These are phyloP conservation scores for Plantago ovata DNA, from an alignment of 257 asterid genomes.

Conservation along the genomic window DNA sequence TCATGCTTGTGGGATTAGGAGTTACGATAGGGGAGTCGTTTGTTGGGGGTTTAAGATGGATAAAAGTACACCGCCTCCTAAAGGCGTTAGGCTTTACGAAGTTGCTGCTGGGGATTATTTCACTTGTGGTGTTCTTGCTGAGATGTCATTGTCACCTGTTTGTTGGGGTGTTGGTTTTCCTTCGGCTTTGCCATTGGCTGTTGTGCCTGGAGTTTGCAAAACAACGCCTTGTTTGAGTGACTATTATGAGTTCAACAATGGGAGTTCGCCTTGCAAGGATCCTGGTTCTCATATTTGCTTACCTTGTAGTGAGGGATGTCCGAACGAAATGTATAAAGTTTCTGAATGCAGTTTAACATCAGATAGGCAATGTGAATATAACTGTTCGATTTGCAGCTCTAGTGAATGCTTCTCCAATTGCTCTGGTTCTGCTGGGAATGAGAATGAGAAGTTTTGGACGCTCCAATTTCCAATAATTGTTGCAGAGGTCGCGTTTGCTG, in stretches of 20 bases:
- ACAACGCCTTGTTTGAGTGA: slow-evolving; percentile 45
- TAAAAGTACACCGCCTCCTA: slow-evolving; percentile 70
- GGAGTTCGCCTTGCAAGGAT: slow-evolving; percentile 46
- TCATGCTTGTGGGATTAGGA: slow-evolving; percentile 78
- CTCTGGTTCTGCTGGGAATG: slow-evolving; percentile 28
- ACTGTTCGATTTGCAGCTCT: slow-evolving; percentile 63
- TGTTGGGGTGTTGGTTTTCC: slow-evolving; percentile 86
- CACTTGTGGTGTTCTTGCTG: slow-evolving; percentile 75
- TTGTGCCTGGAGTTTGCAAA: slow-evolving; percentile 63
- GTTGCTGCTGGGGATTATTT: slow-evolving; percentile 90
- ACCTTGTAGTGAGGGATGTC: slow-evolving; percentile 68
- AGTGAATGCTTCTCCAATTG: slow-evolving; percentile 56
- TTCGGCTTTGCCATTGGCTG: slow-evolving; percentile 55
- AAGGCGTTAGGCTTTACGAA: slow-evolving; percentile 55
- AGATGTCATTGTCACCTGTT: slow-evolving; percentile 52
- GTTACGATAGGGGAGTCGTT: slow-evolving; percentile 55
- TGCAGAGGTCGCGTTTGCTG: slow-evolving; percentile 70
- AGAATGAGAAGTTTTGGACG: slow-evolving; percentile 53
- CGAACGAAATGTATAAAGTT: slow-evolving; percentile 58
- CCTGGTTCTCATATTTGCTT: slow-evolving; percentile 58
- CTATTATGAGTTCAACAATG: slow-evolving; percentile 52
- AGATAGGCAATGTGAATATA: slow-evolving; percentile 59
- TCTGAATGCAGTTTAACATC: slow-evolving; percentile 38
- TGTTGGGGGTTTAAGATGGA: slow-evolving; percentile 81
- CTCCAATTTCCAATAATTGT: slow-evolving; percentile 61